phyloP scores from a whole-genome alignment of 2,329 filamentous ascomycete species.

The Colletotrichum lupini region DNA sequence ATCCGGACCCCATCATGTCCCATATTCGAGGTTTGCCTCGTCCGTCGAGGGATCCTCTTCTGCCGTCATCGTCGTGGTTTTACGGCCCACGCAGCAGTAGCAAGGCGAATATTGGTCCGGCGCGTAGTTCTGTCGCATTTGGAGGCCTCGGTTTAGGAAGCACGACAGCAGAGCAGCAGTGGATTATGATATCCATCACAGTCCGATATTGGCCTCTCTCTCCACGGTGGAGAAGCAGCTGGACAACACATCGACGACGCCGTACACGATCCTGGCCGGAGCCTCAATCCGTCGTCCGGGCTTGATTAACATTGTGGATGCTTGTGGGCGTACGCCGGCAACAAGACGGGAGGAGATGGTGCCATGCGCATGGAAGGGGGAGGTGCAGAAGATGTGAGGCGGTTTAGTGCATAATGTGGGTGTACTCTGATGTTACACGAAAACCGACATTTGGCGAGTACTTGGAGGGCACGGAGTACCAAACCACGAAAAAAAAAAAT shows the following conservation, averaged over 20 bases:
- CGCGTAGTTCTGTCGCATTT: neutral
- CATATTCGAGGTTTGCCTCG: conserved; percentile 1
- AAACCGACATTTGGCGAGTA: neutral
- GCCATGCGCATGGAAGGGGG: conserved; percentile 14
- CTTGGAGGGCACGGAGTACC: no score
- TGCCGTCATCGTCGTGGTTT: conserved; percentile 24
- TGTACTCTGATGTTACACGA: neutral
- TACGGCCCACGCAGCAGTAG: neutral
- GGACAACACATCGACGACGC: neutral
- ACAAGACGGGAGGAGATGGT: neutral
- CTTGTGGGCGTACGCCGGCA: conserved; percentile 6
- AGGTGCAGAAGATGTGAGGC: neutral
- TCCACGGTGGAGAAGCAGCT: neutral
- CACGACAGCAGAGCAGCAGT: neutral
- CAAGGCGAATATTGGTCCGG: neutral
- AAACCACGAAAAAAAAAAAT: neutral
- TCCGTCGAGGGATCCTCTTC: neutral
- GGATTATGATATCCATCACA: neutral
- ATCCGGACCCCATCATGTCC: neutral
- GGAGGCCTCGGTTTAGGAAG: neutral
- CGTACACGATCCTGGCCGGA: neutral
- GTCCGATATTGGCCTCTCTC: neutral
- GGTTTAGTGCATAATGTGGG: conserved; percentile 22
- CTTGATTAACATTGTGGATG: conserved; percentile 10
- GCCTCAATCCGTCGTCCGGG: neutral